phyloP scores from a whole-genome alignment of 2,329 filamentous ascomycete genomes.

The Hypoxylon sp. region DNA sequence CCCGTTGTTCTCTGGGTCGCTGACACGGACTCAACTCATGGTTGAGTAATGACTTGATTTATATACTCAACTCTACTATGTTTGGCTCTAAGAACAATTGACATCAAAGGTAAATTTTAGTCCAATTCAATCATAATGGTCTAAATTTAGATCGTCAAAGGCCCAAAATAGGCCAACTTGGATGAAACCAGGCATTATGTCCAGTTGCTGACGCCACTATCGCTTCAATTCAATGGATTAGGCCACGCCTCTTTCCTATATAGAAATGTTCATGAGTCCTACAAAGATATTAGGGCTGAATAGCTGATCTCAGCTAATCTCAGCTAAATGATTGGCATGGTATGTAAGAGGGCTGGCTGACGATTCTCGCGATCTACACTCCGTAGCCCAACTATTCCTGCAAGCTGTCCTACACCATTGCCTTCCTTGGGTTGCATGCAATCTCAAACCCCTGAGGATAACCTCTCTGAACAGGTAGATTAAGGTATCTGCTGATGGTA shows the following conservation, averaged over 20 bases:
- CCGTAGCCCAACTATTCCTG: conserved; percentile 5
- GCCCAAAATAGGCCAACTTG: conserved; percentile 28
- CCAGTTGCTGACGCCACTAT: conserved; percentile 38
- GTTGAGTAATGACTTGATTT: not conserved
- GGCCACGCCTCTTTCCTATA: conserved; percentile 24
- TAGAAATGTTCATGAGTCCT: conserved; percentile 10
- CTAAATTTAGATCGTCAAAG: conserved; percentile 35
- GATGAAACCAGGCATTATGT: conserved; percentile 10
- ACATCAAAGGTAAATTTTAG: not conserved
- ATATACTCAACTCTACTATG: conserved; percentile 1
- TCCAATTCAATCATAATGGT: not conserved
- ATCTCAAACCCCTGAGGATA: conserved; percentile 10
- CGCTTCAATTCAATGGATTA: conserved; percentile 11
- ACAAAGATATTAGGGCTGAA: conserved; percentile 8
- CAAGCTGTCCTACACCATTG: conserved; percentile 3
- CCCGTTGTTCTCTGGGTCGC: not conserved
- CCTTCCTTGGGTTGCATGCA: conserved; percentile 4
- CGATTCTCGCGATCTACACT: conserved; percentile 8
- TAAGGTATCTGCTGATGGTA: conserved; percentile 10
- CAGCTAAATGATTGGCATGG: conserved; percentile 20
- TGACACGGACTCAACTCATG: not conserved
- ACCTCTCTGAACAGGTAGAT: conserved; percentile 8
- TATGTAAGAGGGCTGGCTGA: conserved; percentile 9
- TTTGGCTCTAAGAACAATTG: not conserved
- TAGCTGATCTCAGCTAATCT: conserved; percentile 25